Conservation (phyloP, 148 eudicot genomes). For the Nepenthes mirabilis region DNA sequence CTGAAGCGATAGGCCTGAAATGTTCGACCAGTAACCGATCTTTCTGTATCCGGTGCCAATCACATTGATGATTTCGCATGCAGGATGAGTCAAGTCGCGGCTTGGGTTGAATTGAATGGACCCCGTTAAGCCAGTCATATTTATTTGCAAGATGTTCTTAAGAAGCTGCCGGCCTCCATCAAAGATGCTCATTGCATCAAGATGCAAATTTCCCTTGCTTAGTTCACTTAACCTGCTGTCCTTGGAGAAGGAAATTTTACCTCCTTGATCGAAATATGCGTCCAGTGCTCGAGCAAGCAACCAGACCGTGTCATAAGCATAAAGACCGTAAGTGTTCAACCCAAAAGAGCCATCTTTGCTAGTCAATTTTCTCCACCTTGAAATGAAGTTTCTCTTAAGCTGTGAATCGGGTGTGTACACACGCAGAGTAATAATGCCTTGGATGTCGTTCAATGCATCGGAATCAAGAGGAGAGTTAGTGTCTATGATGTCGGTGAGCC, state of each 20-base stretch:
- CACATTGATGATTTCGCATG: slow-evolving; percentile 64
- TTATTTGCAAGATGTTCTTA: slow-evolving; percentile 21
- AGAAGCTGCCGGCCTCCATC: slow-evolving; percentile 48
- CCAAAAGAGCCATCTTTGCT: slow-evolving; percentile 23
- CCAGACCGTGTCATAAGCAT: slow-evolving; percentile 82
- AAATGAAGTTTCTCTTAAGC: slow-evolving; percentile 24
- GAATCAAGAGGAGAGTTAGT: slow-evolving; percentile 25
- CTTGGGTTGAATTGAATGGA: slow-evolving; percentile 26
- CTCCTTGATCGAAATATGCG: slow-evolving; percentile 42
- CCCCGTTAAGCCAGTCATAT: slow-evolving; percentile 57
- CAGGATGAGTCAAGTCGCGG: slow-evolving; percentile 30
- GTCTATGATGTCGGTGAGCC: slow-evolving; percentile 51
- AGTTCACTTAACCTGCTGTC: slow-evolving; percentile 20
- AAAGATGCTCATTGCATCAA: slow-evolving; percentile 47
- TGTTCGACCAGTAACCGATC: slow-evolving; percentile 72
- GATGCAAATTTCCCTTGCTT: slow-evolving; percentile 21
- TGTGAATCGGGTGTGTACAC: slow-evolving; percentile 39
- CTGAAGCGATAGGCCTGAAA: slow-evolving; percentile 45
- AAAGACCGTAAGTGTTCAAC: slow-evolving; percentile 43
- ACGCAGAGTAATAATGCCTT: slow-evolving; percentile 45
- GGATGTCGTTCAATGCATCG: slow-evolving; percentile 14
- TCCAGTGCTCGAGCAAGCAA: slow-evolving; percentile 51
- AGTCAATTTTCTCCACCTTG: slow-evolving; percentile 39
- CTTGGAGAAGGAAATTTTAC: slow-evolving; percentile 41
- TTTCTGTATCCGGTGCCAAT: slow-evolving; percentile 39